Conservation (phyloP, 305 asterid species). For the Solanum hybrid region DNA sequence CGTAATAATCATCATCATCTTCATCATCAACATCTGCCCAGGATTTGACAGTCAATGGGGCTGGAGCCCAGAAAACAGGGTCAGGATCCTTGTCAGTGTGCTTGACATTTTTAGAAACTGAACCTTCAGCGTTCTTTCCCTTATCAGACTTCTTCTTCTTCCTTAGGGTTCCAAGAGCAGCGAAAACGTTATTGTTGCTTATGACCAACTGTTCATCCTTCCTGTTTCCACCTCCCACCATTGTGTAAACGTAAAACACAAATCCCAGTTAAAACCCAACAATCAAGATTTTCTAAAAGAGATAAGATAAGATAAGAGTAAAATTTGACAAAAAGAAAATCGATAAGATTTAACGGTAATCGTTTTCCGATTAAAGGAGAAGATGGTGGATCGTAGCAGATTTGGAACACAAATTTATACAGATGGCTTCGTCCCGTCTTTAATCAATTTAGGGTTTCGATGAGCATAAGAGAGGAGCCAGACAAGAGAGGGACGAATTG, state of each 20-base stretch:
- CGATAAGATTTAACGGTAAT: neutral
- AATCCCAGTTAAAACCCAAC: neutral
- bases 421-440: neutral
- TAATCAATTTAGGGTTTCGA: neutral
- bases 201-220: constrained; percentile 31
- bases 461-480: neutral
- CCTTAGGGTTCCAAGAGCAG: constrained; percentile 36
- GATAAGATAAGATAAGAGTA: neutral
- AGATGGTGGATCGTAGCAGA: neutral
- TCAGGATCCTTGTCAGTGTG: constrained; percentile 35
- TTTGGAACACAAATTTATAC: neutral
- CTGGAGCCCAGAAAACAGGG: constrained; percentile 80
- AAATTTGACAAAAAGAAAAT: neutral
- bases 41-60: constrained; percentile 71
- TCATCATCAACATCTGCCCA: constrained; percentile 99
- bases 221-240: constrained; percentile 42
- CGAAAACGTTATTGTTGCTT: constrained; percentile 35
- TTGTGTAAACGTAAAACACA: constrained; percentile 1
- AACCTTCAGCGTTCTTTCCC: constrained; percentile 9
- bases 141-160: constrained; percentile 29
- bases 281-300: neutral
- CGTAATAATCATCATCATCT: constrained; percentile 88
- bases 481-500: neutral
- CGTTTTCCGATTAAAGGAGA: neutral
- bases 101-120: constrained; percentile 16